Evolutionary conservation across 352 stramenopile species (phyloP).

Genomic region (Phytophthora chlamydospora): DNA sequence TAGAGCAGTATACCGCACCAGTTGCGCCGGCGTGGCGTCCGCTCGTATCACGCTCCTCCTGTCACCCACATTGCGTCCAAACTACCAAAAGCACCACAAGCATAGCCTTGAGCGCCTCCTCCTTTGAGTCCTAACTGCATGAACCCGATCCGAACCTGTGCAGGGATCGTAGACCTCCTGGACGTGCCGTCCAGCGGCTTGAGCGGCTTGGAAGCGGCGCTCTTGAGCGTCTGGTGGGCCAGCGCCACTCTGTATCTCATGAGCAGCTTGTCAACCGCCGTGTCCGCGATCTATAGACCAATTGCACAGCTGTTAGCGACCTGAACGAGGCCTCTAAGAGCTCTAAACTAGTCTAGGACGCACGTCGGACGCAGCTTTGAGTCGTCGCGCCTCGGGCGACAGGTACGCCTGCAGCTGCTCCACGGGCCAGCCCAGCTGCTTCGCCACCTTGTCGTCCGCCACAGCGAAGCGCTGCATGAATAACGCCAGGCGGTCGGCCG

Average conservation of each 20-base stretch:
- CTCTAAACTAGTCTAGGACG: conserved; percentile 12
- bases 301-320: conserved; percentile 16
- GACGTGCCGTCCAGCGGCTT: conserved; percentile 35
- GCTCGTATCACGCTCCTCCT: conserved; percentile 47
- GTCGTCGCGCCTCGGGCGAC: conserved; percentile 46
- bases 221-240: conserved; percentile 46
- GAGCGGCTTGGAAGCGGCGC: conserved; percentile 34
- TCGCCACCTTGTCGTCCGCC: conserved; percentile 45
- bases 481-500: conserved; percentile 59
- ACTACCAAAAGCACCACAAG: conserved; percentile 38
- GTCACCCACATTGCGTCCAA: conserved; percentile 42
- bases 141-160: conserved; percentile 39
- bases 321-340: neutral
- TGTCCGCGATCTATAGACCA: conserved; percentile 47
- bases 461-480: conserved; percentile 71
- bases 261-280: conserved; percentile 68
- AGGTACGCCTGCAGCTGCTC: conserved; percentile 65
- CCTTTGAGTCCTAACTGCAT: neutral
- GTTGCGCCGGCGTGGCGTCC: conserved; percentile 37
- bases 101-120: conserved; percentile 7
- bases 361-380: conserved; percentile 44
- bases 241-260: conserved; percentile 60
- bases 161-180: conserved; percentile 46
- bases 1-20: conserved; percentile 19
- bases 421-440: conserved; percentile 56